A percentile compares a stretch with the other conserved stretches of the same genome.
phyloP scores from a whole-genome alignment of 495 filamentous ascomycete genomes.

The Podospora pseudocomata region DNA sequence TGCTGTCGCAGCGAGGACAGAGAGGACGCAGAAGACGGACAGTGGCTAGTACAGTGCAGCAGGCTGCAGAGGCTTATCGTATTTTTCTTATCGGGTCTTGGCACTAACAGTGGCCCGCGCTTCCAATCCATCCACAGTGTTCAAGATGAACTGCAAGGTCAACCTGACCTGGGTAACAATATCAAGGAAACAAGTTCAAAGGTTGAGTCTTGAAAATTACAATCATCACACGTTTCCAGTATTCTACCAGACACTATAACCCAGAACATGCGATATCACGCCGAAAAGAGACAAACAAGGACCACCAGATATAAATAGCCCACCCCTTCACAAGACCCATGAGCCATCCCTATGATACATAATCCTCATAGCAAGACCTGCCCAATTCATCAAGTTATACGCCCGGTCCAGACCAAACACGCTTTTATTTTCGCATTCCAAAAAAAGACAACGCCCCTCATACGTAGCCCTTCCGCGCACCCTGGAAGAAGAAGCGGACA shows the following conservation, averaged over 20 bases:
- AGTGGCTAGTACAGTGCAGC: conserved; percentile 20
- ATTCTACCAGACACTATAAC: conserved; percentile 3
- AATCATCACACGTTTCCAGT: conserved; percentile 2
- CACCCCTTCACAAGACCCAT: conserved; percentile 17
- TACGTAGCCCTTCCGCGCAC: conserved; percentile 59
- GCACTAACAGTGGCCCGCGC: not conserved
- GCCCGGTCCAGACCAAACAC: conserved; percentile 19
- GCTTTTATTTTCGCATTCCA: conserved; percentile 7
- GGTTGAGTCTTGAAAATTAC: not conserved
- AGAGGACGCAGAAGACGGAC: not conserved
- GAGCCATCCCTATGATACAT: conserved; percentile 29
- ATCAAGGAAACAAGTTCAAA: not conserved
- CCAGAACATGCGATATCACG: conserved; percentile 15
- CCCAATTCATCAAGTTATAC: conserved; percentile 25
- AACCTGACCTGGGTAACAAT: not conserved
- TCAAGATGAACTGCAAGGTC: not conserved
- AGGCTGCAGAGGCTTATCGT: not conserved
- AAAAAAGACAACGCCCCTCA: conserved; percentile 27
- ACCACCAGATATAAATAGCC: conserved; percentile 9
- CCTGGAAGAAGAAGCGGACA: conserved; percentile 95
- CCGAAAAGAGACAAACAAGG: conserved; percentile 3
- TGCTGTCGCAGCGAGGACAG: not conserved
- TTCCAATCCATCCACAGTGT: conserved; percentile 7
- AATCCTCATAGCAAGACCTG: conserved; percentile 23
- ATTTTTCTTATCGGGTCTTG: conserved; percentile 16